Evolutionary conservation across 2,329 filamentous ascomycete species (phyloP), one percentile per base, ranked within the genome.

Genomic region (Sarocladium kiliense): DNA sequence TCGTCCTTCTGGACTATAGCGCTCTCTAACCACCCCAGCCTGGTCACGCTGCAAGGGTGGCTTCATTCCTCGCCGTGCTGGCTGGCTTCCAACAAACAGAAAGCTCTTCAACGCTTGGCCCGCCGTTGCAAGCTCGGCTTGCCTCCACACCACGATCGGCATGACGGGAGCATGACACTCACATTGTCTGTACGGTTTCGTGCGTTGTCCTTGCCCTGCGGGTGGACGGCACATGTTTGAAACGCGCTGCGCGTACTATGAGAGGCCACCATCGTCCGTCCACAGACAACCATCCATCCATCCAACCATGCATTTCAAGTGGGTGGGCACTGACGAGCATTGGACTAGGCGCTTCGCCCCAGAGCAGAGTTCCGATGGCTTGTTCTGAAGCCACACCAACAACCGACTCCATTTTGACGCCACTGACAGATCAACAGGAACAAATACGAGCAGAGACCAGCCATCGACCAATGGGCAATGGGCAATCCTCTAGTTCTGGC

Each of bases 361-460:
- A 21, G 23, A 23, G 26, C 47, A 51, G 18, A 51, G 47, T 51
- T 34, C 47, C 19, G 27, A 36, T 21, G 47, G 26, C 27, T 36
- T 23, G 23, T 23, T 51, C 18, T 21, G 26, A 23, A 36, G n/a
- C 27, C 47, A 51, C 3, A 7, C 30, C 30, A 49, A 3, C 14
- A 30, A 12, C 3, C n/a, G 44, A 27, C 27, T 12, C 19, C 5
- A 23, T 21, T 34, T n/a, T 32, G 27, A 36, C 26, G 27, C 27
- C 47, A 51, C 47, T 34, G 16, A 51, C 47, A 21, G 47, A 51
- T 51, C 47, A 32, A 51, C 47, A 51, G 47, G 47, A 26, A 51
- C 47, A 32, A 36, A 51, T 36, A 51, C 47, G 47, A 51, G n/a
- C 26, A n/a, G 4, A 16, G 18, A 25, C n/a, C 26, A 30, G 14